phyloP scores from a whole-genome alignment of 352 stramenopile genomes.

The Globisporangium cystogenes region DNA sequence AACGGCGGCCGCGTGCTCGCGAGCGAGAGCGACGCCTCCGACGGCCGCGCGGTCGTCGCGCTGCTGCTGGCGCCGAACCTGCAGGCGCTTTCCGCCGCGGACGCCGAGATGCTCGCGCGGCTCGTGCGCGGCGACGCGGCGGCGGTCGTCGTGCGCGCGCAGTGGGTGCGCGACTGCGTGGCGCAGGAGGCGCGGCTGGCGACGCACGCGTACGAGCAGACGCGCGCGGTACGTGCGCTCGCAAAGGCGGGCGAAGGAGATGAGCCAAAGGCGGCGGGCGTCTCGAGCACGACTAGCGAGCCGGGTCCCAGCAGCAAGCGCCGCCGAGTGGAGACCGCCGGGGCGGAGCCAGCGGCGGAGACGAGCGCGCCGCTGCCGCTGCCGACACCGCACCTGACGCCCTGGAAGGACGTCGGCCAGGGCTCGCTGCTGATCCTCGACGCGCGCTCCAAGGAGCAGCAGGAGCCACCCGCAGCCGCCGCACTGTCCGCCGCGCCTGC shows the following conservation, averaged over 20 bases:
- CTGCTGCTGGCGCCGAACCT: slow-evolving; percentile 15
- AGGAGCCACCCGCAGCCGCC: background rate
- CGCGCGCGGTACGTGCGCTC: slow-evolving; percentile 3
- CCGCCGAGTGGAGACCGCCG: slow-evolving; percentile 7
- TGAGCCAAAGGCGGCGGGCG: too few species aligned
- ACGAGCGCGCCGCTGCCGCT: slow-evolving; percentile 1
- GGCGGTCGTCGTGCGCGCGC: slow-evolving; percentile 20
- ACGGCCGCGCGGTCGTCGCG: slow-evolving; percentile 16
- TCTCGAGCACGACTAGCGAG: background rate
- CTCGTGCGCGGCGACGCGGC: background rate
- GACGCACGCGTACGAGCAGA: slow-evolving; percentile 12
- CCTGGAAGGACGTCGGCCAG: slow-evolving; percentile 34
- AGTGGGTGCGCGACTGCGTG: slow-evolving; percentile 39
- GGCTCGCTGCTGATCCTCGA: slow-evolving; percentile 50
- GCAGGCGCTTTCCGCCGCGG: background rate
- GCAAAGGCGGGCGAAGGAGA: background rate
- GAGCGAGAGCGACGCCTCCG: background rate
- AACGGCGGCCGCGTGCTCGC: slow-evolving; percentile 30
- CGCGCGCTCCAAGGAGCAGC: slow-evolving; percentile 16
- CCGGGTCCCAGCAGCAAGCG: slow-evolving; percentile 6
- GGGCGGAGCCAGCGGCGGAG: background rate
- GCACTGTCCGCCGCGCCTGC: background rate
- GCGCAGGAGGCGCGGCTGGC: slow-evolving; percentile 29
- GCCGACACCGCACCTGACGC: slow-evolving; percentile 22
- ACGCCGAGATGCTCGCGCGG: slow-evolving; percentile 15